Conservation (phyloP, 768 basidiomycete species). For the Hysterangium stoloniferum region DNA sequence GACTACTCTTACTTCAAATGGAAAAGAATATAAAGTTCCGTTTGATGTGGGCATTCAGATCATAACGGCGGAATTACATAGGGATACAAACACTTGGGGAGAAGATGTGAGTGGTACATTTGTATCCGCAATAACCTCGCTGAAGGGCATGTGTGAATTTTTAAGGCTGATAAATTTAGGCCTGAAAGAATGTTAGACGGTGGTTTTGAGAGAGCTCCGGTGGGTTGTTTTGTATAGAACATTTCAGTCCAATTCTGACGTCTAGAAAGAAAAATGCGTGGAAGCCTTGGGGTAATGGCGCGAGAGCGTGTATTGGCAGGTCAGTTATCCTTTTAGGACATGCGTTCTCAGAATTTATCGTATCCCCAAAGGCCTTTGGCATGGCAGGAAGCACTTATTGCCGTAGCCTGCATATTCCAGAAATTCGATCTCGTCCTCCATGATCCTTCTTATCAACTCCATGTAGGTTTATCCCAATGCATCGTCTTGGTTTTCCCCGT, state of each 20-base stretch:
- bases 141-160: neutral
- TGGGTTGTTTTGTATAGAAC: constrained; percentile 15
- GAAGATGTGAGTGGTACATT: constrained; percentile 33
- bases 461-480: constrained; percentile 9
- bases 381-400: constrained; percentile 39
- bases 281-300: constrained; percentile 31
- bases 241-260: neutral
- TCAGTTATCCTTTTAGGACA: neutral
- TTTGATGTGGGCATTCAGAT: constrained; percentile 25
- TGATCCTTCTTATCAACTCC: constrained; percentile 37
- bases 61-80: constrained; percentile 25
- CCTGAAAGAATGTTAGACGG: constrained; percentile 44
- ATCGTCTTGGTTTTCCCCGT: neutral
- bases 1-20: constrained; percentile 24
- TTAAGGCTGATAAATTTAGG: constrained; percentile 30
- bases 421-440: constrained; percentile 37
- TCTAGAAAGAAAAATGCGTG: constrained; percentile 31
- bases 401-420: constrained; percentile 35
- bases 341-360: constrained; percentile 22
- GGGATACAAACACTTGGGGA: constrained; percentile 40
- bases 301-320: constrained; percentile 19
- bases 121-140: neutral
- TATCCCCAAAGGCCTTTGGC: constrained; percentile 38
- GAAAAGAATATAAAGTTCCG: constrained; percentile 34
- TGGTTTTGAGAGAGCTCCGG: constrained; percentile 40